phyloP scores from a whole-genome alignment of 495 filamentous ascomycete genomes.

The Lophium mytilinum region DNA sequence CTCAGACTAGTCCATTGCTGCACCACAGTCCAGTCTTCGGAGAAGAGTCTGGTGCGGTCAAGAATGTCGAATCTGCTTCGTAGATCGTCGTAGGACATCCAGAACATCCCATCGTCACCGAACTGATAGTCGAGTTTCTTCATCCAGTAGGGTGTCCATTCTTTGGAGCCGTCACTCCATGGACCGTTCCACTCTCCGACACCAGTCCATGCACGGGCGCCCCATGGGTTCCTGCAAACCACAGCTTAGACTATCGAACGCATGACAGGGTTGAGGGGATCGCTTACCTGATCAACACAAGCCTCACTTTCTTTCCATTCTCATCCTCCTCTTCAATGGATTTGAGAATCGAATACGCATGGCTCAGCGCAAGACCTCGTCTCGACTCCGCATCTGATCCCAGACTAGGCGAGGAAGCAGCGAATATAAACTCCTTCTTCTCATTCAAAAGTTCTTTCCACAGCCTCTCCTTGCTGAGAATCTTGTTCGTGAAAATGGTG shows the following conservation, averaged over 20 bases:
- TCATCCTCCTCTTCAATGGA: conserved; percentile 67
- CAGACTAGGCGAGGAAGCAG: conserved; percentile 60
- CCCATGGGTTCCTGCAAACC: conserved; percentile 73
- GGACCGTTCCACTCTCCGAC: conserved; percentile 51
- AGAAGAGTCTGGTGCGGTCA: conserved; percentile 83
- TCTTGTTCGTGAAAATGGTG: conserved; percentile 67
- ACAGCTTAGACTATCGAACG: background rate
- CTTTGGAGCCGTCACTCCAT: conserved; percentile 64
- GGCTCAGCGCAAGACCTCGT: conserved; percentile 66
- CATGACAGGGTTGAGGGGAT: background rate
- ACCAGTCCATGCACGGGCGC: conserved; percentile 38
- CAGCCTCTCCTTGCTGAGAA: conserved; percentile 78
- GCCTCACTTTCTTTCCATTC: conserved; percentile 31
- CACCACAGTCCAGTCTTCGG: conserved; percentile 67
- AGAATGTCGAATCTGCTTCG: conserved; percentile 72
- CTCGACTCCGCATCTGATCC: conserved; percentile 36
- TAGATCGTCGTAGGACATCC: conserved; percentile 72
- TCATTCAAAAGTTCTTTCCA: conserved; percentile 86
- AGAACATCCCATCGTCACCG: conserved; percentile 77
- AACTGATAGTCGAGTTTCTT: conserved; percentile 67
- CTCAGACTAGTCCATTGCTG: conserved; percentile 77
- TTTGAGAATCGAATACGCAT: conserved; percentile 82
- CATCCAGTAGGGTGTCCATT: conserved; percentile 90
- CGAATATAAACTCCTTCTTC: conserved; percentile 61
- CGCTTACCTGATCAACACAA: conserved; percentile 20